A percentile compares a stretch with the other conserved stretches of the same genome.
These are phyloP conservation scores for Ogataea salicorniae DNA, from an alignment of 805 yeast species.

Conservation along the genomic window DNA sequence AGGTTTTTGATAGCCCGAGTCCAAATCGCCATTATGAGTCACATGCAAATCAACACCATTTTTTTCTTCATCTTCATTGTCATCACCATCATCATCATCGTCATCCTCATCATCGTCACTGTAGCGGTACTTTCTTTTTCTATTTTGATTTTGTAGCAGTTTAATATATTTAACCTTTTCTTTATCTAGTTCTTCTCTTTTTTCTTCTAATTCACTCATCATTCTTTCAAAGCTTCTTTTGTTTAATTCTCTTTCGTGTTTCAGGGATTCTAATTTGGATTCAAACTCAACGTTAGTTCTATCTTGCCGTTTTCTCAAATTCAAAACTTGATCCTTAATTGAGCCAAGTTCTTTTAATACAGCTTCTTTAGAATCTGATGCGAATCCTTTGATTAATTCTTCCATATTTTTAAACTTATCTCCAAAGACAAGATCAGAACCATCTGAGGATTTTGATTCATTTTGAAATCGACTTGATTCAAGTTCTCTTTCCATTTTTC, in stretches of 20 bases:
- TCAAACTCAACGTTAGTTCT: conserved; percentile 64
- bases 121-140: conserved; percentile 9
- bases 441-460: background rate
- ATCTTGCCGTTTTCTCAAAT: conserved; percentile 25
- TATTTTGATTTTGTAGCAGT: conserved; percentile 13
- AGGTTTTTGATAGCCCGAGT: background rate
- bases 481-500: background rate
- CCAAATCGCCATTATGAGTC: background rate
- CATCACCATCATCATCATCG: conserved; percentile 6
- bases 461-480: background rate
- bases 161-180: conserved; percentile 24
- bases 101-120: conserved; percentile 4
- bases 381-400: conserved; percentile 16
- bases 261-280: conserved; percentile 59
- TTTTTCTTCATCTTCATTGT: background rate
- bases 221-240: conserved; percentile 22
- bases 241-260: conserved; percentile 38
- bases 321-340: conserved; percentile 20
- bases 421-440: background rate
- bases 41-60: background rate
- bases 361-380: conserved; percentile 11
- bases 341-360: conserved; percentile 16
- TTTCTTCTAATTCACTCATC: conserved; percentile 21
- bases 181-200: conserved; percentile 22
- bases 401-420: conserved; percentile 10